These are phyloP conservation scores for Phytophthora quininea DNA, from an alignment of 352 stramenopile species.

Conservation along the genomic window DNA sequence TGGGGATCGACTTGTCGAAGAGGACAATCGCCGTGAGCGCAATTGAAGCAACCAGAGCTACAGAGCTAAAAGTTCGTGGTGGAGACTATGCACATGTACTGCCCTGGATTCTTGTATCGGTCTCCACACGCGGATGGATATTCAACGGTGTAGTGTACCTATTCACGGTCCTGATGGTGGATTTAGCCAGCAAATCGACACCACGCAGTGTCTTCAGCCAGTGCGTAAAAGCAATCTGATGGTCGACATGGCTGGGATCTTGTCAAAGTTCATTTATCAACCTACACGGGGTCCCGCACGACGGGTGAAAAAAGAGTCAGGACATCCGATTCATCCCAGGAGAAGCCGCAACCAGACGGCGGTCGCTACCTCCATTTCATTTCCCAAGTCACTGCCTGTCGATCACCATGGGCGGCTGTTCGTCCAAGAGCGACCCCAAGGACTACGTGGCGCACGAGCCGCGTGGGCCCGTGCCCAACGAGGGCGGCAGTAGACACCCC, in stretches of 20 bases:
- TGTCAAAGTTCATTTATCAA: neutral
- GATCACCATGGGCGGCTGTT: slow-evolving; percentile 51
- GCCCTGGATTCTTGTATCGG: no score
- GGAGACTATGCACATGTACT: no score
- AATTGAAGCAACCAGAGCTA: neutral
- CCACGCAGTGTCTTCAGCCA: neutral
- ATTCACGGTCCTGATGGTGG: no score
- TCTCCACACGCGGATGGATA: no score
- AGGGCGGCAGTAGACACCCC: slow-evolving; percentile 1
- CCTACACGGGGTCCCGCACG: neutral
- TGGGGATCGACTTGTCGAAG: neutral
- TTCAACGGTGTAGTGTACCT: no score
- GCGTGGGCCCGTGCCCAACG: slow-evolving; percentile 3
- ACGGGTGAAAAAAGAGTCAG: slow-evolving; percentile 3
- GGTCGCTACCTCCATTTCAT: neutral
- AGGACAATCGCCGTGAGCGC: neutral
- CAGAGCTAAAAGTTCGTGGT: no score
- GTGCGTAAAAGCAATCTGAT: no score
- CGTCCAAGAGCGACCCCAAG: slow-evolving; percentile 45
- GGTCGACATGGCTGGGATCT: no score
- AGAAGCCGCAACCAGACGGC: neutral
- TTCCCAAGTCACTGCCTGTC: slow-evolving; percentile 26
- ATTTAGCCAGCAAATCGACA: no score
- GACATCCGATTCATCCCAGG: neutral
- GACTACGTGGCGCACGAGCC: slow-evolving; percentile 25